phyloP scores from a whole-genome alignment of 305 asterid species.

The Solanum aculeatissimum region DNA sequence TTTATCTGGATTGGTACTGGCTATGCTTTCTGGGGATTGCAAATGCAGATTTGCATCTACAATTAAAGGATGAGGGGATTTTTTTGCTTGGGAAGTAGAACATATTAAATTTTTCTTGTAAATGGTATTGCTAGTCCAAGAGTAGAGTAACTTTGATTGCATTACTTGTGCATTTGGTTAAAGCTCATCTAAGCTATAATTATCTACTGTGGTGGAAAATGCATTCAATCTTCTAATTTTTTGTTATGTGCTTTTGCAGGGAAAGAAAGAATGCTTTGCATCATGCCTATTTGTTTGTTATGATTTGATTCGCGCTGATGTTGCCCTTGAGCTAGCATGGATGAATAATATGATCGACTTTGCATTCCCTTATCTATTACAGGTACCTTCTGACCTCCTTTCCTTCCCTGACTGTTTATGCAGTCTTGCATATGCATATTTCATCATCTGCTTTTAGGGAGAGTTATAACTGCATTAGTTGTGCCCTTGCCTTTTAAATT shows the following conservation, averaged over 20 bases:
- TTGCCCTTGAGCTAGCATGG: constrained; percentile 98
- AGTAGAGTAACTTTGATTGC: not conserved
- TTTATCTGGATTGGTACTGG: not conserved
- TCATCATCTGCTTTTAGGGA: not conserved
- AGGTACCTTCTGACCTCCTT: constrained; percentile 32
- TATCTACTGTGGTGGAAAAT: not conserved
- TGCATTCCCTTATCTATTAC: constrained; percentile 91
- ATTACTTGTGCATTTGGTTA: not conserved
- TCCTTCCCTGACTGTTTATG: not conserved
- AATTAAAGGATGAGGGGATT: not conserved
- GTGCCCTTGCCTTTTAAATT: not conserved
- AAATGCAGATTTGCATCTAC: not conserved
- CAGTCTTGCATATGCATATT: not conserved
- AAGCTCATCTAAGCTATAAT: not conserved
- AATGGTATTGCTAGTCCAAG: not conserved
- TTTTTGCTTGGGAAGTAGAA: not conserved
- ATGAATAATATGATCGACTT: constrained; percentile 92
- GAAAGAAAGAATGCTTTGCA: constrained; percentile 98
- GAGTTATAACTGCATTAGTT: not conserved
- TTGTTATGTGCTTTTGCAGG: constrained; percentile 38
- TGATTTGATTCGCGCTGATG: constrained; percentile 86
- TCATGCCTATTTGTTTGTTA: constrained; percentile 99
- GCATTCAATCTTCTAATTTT: not conserved
- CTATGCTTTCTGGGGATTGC: not conserved
- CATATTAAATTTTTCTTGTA: not conserved